Evolutionary conservation across 164 flowering plant genomes (phyloP).

Genomic region (Protea cynaroides): DNA sequence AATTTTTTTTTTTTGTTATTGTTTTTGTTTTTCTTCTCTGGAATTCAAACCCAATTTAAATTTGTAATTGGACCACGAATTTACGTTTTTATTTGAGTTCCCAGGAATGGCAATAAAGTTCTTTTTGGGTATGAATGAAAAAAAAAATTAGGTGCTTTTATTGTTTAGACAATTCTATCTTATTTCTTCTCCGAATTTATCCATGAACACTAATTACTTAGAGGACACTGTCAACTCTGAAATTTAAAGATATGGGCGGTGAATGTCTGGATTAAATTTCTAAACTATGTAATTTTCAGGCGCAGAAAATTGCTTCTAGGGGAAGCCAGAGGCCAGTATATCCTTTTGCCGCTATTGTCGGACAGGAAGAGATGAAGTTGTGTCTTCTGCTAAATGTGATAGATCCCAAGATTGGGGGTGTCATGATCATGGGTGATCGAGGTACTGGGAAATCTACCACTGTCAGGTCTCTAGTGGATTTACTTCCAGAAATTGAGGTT

Average conservation of each 20-base stretch:
- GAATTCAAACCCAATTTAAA: background rate
- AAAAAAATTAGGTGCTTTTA: too few relatives aligned
- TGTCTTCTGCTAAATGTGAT: conserved; percentile 90
- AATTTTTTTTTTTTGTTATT: background rate
- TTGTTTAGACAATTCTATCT: background rate
- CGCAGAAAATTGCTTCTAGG: conserved; percentile 38
- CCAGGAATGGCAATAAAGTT: background rate
- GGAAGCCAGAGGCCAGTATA: conserved; percentile 89
- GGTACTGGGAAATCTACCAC: conserved; percentile 97
- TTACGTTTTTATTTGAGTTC: background rate
- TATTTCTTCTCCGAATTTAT: background rate
- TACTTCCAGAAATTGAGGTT: conserved; percentile 81
- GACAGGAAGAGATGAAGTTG: conserved; percentile 97
- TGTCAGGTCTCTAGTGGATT: conserved; percentile 85
- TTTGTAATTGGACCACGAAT: too few relatives aligned
- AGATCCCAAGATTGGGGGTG: conserved; percentile 98
- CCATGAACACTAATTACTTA: background rate
- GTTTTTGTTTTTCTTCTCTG: background rate
- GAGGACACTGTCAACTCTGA: background rate
- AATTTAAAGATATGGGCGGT: background rate
- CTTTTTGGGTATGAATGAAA: background rate
- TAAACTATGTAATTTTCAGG: conserved; percentile 38
- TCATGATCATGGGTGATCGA: conserved; percentile 98
- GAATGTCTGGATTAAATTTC: background rate
- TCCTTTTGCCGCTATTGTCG: conserved; percentile 94